These are phyloP conservation scores for Protomyces gravidus DNA, from an alignment of 1,139 yeast genomes.

Conservation along the genomic window DNA sequence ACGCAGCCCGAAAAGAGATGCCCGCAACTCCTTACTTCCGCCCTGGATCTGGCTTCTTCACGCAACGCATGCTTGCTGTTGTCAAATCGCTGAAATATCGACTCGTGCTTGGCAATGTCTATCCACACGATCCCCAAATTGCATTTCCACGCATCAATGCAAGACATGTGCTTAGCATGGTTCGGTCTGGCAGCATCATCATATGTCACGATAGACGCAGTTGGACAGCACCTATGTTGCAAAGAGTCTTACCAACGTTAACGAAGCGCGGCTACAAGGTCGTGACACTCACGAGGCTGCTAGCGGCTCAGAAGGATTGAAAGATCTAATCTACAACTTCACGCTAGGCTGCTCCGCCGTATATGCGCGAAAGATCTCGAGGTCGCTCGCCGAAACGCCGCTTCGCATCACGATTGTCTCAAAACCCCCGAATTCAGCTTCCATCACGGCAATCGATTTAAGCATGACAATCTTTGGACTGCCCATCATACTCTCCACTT, in stretches of 20 bases:
- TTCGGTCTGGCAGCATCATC: constrained; percentile 18
- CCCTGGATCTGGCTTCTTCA: constrained; percentile 27
- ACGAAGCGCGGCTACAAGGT: constrained; percentile 12
- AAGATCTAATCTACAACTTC: neutral
- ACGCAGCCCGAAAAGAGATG: neutral
- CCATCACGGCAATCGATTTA: neutral
- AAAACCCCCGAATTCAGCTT: neutral
- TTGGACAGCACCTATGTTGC: constrained; percentile 24
- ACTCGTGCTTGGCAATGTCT: constrained; percentile 12
- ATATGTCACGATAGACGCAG: constrained; percentile 25
- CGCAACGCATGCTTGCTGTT: neutral
- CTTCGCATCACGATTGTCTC: neutral
- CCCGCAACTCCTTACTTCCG: constrained; percentile 4
- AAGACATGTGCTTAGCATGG: constrained; percentile 15
- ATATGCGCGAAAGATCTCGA: neutral
- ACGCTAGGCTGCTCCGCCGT: constrained; percentile 1
- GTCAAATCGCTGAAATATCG: neutral
- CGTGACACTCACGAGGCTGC: neutral
- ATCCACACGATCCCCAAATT: constrained; percentile 27
- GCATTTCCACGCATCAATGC: constrained; percentile 22
- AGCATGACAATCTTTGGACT: neutral
- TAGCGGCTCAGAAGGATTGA: neutral
- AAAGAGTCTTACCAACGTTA: constrained; percentile 8
- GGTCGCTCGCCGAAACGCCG: neutral
- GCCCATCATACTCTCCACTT: constrained; percentile 2